phyloP scores from a whole-genome alignment of 1,284 basidiomycete species.

The Malassezia furfur region DNA sequence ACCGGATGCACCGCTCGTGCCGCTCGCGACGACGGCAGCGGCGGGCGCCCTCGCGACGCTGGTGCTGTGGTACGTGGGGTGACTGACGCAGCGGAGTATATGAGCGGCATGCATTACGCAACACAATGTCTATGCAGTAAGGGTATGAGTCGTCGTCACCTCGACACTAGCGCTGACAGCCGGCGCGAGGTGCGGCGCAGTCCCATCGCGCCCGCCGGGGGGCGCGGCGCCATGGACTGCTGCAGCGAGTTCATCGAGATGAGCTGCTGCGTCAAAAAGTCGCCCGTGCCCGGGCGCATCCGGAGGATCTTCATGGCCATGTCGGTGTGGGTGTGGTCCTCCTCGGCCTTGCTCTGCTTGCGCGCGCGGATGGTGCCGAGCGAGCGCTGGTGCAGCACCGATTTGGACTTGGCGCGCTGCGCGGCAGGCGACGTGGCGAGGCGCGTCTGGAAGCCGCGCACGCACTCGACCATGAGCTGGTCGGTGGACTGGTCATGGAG shows the following conservation, averaged over 20 bases:
- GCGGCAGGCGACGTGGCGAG: constrained; percentile 23
- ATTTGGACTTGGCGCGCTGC: constrained; percentile 59
- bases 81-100: background rate
- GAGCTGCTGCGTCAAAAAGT: constrained; percentile 38
- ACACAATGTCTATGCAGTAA: background rate
- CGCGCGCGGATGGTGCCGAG: constrained; percentile 90
- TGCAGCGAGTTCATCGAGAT: constrained; percentile 30
- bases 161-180: background rate
- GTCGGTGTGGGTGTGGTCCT: constrained; percentile 26
- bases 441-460: constrained; percentile 68
- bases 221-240: background rate
- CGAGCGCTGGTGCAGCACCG: constrained; percentile 63
- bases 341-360: constrained; percentile 78
- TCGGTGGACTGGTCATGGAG: constrained; percentile 43
- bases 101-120: background rate
- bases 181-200: constrained; percentile 2
- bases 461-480: constrained; percentile 64
- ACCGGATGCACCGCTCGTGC: background rate
- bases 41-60: background rate
- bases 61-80: background rate
- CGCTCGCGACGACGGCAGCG: background rate
- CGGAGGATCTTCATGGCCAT: constrained; percentile 40
- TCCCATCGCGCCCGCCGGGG: background rate
- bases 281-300: constrained; percentile 37
- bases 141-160: background rate